Evolutionary conservation across 306 rosid genomes (phyloP).

Genomic region (Inga oerstediana): DNA sequence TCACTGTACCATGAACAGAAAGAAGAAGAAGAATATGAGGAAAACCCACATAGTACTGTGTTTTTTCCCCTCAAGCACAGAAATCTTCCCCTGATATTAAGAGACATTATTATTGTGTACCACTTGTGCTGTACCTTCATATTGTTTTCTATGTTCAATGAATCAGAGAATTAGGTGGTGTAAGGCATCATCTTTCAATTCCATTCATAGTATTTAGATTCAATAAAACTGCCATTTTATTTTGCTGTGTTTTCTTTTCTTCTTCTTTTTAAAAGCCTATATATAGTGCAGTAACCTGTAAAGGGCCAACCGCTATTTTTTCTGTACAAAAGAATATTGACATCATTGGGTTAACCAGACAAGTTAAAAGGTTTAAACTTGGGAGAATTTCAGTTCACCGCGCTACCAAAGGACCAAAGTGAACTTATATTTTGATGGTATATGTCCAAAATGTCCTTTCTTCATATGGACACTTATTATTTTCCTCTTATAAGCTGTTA

Average conservation of each 20-base stretch:
- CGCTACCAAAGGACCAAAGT: no score
- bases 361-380: not conserved
- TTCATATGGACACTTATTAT: no score
- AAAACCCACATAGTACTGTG: not conserved
- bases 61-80: not conserved
- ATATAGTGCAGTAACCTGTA: not conserved
- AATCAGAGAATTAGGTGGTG: not conserved
- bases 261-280: not conserved
- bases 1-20: not conserved
- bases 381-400: no score
- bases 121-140: not conserved
- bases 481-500: no score
- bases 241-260: not conserved
- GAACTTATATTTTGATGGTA: no score
- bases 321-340: not conserved
- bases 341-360: not conserved
- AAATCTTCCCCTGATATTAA: not conserved
- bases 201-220: not conserved
- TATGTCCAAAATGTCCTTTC: no score
- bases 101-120: not conserved
- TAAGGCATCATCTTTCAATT: not conserved
- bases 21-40: not conserved
- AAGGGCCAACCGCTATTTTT: not conserved
- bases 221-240: not conserved
- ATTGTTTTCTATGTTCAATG: slow-evolving; percentile 4